Evolutionary conservation across 441 rosid genomes (phyloP), one percentile per base, ranked within the genome.

Genomic region (Biscutella auriculata): DNA sequence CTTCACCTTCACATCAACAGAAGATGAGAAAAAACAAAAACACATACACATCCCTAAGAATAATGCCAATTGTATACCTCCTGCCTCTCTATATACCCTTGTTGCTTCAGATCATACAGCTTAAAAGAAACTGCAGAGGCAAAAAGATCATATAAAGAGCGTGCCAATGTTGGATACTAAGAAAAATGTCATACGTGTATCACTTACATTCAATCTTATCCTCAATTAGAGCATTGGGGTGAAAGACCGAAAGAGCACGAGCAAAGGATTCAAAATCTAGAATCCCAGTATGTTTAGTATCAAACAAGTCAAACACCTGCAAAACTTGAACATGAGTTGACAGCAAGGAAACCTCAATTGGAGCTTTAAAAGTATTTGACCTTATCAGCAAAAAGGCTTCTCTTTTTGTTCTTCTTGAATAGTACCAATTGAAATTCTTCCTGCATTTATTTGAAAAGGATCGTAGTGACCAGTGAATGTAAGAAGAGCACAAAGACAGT

Each of bases 251-350:
- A 26, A 79, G 78, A 34, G 85, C 77, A 62, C 76, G 79, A 3
- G 81, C 85, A 76, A 82, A 82, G 54, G 76, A 67, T 73, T 82
- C 82, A 63, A 82, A 82, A 67, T 79, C 85, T 37, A 82, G 71
- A 50, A 80, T 74, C 16, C 82, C 88, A 71, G 71, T 80, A 63
- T 69, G 83, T 46, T 78, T 82, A 53, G 82, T 64, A 62, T 80
- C 85, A 63, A 82, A 80, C 79, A 82, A 70, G 70, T 82, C 83
- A 62, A 82, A 82, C 50, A 80, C 85, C 85, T 82, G 61, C n/a
- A 66, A 56, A 41, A 6, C 41, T 36, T 42, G 19, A n/a, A 34
- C 11, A 49, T 53, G 43, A 65, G 53, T 29, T 44, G 6, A 36
- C 25, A 15, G 16, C 68, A 63, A 65, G 12, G 25, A 25, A 50